A percentile compares a stretch with the other conserved stretches of the same genome.
phyloP scores from a whole-genome alignment of 139 green algal genomes.

The Asterochloris erici region DNA sequence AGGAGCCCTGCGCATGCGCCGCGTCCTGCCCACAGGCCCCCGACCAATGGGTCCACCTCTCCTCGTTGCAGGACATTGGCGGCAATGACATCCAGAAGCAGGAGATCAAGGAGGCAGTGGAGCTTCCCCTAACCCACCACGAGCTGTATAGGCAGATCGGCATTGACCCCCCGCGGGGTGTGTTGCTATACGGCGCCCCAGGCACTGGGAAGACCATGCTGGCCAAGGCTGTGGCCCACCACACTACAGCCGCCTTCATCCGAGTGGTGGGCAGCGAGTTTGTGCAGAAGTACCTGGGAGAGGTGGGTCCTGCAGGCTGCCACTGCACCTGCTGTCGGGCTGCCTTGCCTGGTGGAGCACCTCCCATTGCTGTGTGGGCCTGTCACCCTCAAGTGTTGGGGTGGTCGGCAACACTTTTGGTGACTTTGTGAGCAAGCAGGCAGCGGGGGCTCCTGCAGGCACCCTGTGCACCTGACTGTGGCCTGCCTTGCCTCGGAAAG shows the following conservation, averaged over 20 bases:
- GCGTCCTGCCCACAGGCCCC: background rate
- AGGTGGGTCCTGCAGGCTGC: constrained; percentile 46
- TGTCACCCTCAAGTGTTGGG: too few species aligned
- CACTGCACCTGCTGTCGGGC: background rate
- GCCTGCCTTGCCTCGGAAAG: too few species aligned
- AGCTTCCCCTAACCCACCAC: constrained; percentile 95
- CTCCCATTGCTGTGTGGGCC: too few species aligned
- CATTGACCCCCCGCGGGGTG: constrained; percentile 94
- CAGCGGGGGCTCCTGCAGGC: too few species aligned
- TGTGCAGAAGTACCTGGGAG: constrained; percentile 99
- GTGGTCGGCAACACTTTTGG: too few species aligned
- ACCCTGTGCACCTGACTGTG: too few species aligned
- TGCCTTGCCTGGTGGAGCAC: too few species aligned
- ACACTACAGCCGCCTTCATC: constrained; percentile 97
- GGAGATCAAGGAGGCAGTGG: constrained; percentile 98
- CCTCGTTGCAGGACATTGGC: constrained; percentile 84
- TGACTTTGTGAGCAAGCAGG: too few species aligned
- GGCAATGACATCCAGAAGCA: constrained; percentile 99
- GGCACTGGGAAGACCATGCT: constrained; percentile 95
- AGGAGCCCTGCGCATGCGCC: background rate
- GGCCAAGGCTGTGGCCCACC: constrained; percentile 95
- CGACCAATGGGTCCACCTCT: background rate
- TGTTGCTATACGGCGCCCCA: constrained; percentile 94
- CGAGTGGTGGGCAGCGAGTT: constrained; percentile 97
- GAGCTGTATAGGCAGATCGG: constrained; percentile 95